Evolutionary conservation across 2,329 filamentous ascomycete genomes (phyloP).

Genomic region (Chalara sp.): DNA sequence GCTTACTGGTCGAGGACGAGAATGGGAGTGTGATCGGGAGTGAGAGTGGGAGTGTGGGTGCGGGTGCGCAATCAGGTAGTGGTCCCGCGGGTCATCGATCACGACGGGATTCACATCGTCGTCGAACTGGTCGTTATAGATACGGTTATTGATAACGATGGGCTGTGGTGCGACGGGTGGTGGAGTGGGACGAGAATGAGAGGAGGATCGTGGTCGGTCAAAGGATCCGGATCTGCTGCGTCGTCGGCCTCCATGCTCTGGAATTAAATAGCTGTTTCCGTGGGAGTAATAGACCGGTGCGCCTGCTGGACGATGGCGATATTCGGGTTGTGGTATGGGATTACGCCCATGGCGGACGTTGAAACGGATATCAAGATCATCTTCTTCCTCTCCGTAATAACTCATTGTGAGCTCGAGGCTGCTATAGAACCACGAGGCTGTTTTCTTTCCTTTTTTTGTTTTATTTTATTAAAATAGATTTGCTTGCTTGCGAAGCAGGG

Average conservation of each 20-base stretch:
- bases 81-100: conserved; percentile 2
- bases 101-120: conserved; percentile 3
- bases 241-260: conserved; percentile 13
- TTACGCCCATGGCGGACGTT: conserved; percentile 27
- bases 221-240: conserved; percentile 13
- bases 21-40: conserved; percentile 3
- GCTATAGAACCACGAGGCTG: conserved; percentile 1
- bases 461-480: too few species aligned
- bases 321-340: conserved; percentile 23
- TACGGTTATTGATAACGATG: conserved; percentile 52
- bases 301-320: conserved; percentile 6
- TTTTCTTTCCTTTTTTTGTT: neutral
- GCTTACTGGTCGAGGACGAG: conserved; percentile 1
- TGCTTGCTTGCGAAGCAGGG: too few species aligned
- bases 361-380: conserved; percentile 47
- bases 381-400: conserved; percentile 43
- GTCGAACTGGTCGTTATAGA: conserved; percentile 37
- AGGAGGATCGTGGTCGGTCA: neutral
- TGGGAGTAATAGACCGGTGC: conserved; percentile 8
- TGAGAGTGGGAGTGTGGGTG: conserved; percentile 5
- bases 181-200: conserved; percentile 8
- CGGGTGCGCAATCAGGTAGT: neutral
- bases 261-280: conserved; percentile 12
- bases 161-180: conserved; percentile 29
- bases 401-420: conserved; percentile 15